phyloP scores from a whole-genome alignment of 139 green algal species.

The Chlamydomonas sp. region DNA sequence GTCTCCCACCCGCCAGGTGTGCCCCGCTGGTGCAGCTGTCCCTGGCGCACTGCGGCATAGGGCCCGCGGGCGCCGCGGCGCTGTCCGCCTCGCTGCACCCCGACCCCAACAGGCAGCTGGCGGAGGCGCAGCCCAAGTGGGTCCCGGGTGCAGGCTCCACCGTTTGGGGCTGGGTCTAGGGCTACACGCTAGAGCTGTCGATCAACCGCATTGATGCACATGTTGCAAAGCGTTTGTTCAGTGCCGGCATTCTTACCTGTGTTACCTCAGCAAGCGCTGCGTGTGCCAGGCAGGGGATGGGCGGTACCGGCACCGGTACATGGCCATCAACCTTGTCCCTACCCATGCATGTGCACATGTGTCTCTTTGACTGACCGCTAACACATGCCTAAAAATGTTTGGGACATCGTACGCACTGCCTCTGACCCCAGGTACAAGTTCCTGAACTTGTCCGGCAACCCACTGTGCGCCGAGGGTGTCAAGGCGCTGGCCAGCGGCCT shows the following conservation, averaged over 20 bases:
- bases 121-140: slow-evolving; percentile 43
- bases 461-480: slow-evolving; percentile 31
- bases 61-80: slow-evolving; percentile 34
- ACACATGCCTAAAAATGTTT: no score
- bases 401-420: background rate
- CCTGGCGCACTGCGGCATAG: slow-evolving; percentile 55
- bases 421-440: slow-evolving; percentile 8
- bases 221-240: no score
- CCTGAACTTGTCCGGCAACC: slow-evolving; percentile 52
- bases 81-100: slow-evolving; percentile 14
- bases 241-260: background rate
- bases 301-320: no score
- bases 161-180: no score
- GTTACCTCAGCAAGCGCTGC: background rate
- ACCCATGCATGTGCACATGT: no score
- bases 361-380: no score
- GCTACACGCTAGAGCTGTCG: no score
- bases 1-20: slow-evolving; percentile 11
- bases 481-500: slow-evolving; percentile 30
- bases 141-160: background rate
- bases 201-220: no score
- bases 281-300: background rate
- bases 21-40: slow-evolving; percentile 41
- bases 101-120: slow-evolving; percentile 5
- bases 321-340: no score